Conservation (phyloP, 2,329 filamentous ascomycete species). For the Neocucurbitaria cava region DNA sequence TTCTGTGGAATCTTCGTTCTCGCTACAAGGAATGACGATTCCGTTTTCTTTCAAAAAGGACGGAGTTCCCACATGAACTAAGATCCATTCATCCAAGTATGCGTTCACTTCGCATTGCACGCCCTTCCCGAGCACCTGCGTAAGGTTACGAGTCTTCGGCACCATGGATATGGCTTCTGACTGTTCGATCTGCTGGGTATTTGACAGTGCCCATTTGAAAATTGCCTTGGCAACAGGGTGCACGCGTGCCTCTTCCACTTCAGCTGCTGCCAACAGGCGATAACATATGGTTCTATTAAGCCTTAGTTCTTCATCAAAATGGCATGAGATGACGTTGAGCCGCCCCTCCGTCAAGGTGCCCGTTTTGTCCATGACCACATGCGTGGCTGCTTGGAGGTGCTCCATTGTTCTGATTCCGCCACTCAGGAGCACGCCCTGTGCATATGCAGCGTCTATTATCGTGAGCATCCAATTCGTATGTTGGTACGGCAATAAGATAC, state of each 20-base stretch:
- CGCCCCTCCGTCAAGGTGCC: slow-evolving; percentile 19
- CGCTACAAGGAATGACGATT: not conserved
- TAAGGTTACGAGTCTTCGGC: not conserved
- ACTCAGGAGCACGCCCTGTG: slow-evolving; percentile 14
- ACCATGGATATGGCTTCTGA: not conserved
- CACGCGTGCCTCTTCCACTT: slow-evolving; percentile 10
- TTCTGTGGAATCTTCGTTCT: not conserved
- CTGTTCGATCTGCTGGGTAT: not conserved
- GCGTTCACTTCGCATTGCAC: slow-evolving; percentile 5
- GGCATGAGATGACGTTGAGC: slow-evolving; percentile 5
- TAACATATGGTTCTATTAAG: slow-evolving; percentile 3
- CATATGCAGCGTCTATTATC: slow-evolving; percentile 12
- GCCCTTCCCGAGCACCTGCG: slow-evolving; percentile 4
- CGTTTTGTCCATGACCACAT: slow-evolving; percentile 25
- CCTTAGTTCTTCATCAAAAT: slow-evolving; percentile 1
- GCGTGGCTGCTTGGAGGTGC: slow-evolving; percentile 5
- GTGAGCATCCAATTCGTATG: not conserved
- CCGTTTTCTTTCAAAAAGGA: not conserved
- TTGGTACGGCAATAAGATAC: not conserved
- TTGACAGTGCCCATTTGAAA: slow-evolving; percentile 12
- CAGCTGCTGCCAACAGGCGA: slow-evolving; percentile 9
- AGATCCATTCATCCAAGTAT: slow-evolving; percentile 3
- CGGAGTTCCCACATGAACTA: slow-evolving; percentile 1
- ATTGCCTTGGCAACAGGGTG: slow-evolving; percentile 11
- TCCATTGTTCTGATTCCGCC: slow-evolving; percentile 17